phyloP scores from a whole-genome alignment of 2,329 filamentous ascomycete species.

The Aspergillus pseudotamarii region DNA sequence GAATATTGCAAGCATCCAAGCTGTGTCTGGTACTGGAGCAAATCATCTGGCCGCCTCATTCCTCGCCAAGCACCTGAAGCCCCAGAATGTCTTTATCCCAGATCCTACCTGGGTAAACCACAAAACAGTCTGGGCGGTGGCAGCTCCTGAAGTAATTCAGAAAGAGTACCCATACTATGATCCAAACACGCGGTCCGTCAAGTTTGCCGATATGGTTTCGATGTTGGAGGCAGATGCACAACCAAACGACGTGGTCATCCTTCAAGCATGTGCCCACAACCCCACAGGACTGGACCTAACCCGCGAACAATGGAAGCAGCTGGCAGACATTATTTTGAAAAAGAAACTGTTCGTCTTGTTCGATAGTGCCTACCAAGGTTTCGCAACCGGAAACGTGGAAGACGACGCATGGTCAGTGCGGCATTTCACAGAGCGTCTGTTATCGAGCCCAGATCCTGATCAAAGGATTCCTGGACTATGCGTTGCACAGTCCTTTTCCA shows the following conservation, averaged over 20 bases:
- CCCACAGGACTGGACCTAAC: constrained; percentile 92
- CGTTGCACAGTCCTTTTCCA: constrained; percentile 57
- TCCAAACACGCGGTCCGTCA: constrained; percentile 45
- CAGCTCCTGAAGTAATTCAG: constrained; percentile 47
- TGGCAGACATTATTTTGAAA: constrained; percentile 69
- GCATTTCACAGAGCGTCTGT: constrained; percentile 65
- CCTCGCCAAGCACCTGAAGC: constrained; percentile 76
- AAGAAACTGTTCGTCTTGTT: constrained; percentile 90
- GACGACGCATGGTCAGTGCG: constrained; percentile 80
- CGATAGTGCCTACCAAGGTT: constrained; percentile 91
- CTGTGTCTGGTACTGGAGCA: constrained; percentile 90
- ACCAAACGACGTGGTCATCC: constrained; percentile 76
- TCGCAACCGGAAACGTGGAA: constrained; percentile 79
- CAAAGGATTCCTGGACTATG: constrained; percentile 34
- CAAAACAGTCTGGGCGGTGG: constrained; percentile 74
- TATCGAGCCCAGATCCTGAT: background rate
- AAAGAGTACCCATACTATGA: constrained; percentile 84
- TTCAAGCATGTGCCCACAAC: constrained; percentile 93
- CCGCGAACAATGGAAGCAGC: constrained; percentile 79
- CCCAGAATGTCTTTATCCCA: constrained; percentile 75
- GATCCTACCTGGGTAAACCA: constrained; percentile 95
- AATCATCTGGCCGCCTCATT: constrained; percentile 86
- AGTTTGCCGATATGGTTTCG: constrained; percentile 60
- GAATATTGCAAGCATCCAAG: constrained; percentile 70
- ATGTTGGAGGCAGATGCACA: constrained; percentile 80